These are phyloP conservation scores for Tylopilus vinaceipallidus DNA, from an alignment of 768 basidiomycete species.

Conservation along the genomic window DNA sequence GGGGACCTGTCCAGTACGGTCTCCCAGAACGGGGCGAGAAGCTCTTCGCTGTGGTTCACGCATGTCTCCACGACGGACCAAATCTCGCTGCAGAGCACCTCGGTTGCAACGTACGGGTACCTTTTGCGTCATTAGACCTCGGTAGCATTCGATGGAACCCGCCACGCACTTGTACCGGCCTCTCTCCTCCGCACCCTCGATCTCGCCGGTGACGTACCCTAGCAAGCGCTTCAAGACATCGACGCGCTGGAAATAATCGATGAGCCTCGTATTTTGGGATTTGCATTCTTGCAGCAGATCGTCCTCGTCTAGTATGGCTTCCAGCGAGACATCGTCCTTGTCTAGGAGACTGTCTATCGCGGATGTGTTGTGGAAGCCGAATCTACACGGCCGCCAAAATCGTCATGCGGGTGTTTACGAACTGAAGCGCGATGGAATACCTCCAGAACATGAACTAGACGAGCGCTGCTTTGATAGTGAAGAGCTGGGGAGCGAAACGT, in stretches of 20 bases:
- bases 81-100: constrained; percentile 93
- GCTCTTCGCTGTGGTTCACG: constrained; percentile 62
- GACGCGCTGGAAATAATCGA: constrained; percentile 80
- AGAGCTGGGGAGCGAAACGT: constrained; percentile 9
- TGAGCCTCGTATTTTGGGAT: constrained; percentile 84
- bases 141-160: neutral
- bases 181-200: constrained; percentile 77
- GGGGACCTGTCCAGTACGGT: constrained; percentile 74
- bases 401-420: neutral
- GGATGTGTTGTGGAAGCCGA: constrained; percentile 87
- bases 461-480: constrained; percentile 13
- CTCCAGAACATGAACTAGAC: constrained; percentile 47
- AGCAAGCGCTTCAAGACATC: constrained; percentile 80
- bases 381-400: constrained; percentile 46
- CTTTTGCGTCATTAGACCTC: constrained; percentile 38
- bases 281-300: constrained; percentile 96
- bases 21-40: constrained; percentile 91
- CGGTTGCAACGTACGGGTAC: constrained; percentile 90
- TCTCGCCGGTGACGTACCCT: constrained; percentile 84
- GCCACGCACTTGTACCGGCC: constrained; percentile 76
- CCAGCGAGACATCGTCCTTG: constrained; percentile 86
- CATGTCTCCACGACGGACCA: constrained; percentile 94
- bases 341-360: constrained; percentile 88
- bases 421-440: constrained; percentile 27
- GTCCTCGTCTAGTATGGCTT: constrained; percentile 90